Evolutionary conservation across 306 rosid species (phyloP).

Genomic region (Herpetospermum pedunculosum): DNA sequence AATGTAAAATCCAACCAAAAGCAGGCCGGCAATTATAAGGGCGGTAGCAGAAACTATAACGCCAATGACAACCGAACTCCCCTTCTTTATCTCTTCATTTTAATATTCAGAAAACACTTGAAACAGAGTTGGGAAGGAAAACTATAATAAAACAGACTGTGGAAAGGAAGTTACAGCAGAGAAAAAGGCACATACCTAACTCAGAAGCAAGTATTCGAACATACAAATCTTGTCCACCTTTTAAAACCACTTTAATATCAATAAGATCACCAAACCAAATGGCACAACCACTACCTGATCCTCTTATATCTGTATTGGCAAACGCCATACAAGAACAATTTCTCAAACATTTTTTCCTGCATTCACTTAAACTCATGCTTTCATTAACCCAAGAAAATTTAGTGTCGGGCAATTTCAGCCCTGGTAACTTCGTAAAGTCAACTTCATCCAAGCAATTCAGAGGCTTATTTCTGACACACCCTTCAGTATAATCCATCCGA

Average conservation of each 20-base stretch:
- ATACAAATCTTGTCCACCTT: conserved; percentile 12
- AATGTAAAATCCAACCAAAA: conserved; percentile 6
- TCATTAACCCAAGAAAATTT: conserved; percentile 6
- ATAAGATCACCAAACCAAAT: conserved; percentile 19
- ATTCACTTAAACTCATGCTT: conserved; percentile 31
- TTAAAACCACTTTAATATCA: background rate
- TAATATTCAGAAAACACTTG: background rate
- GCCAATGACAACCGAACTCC: background rate
- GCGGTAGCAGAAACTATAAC: background rate
- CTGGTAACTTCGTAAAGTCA: conserved; percentile 24
- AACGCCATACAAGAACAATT: conserved; percentile 53
- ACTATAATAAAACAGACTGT: background rate
- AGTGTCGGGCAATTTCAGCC: conserved; percentile 13
- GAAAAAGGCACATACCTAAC: conserved; percentile 18
- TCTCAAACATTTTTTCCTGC: conserved; percentile 30
- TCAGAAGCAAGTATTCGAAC: conserved; percentile 9
- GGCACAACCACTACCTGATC: conserved; percentile 47
- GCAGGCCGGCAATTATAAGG: conserved; percentile 11
- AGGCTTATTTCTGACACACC: conserved; percentile 22
- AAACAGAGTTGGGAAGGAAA: background rate
- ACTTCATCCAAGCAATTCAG: conserved; percentile 24
- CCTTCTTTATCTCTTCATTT: background rate
- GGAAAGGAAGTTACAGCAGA: background rate
- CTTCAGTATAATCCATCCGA: conserved; percentile 31
- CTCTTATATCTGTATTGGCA: conserved; percentile 28